Percentiles rank a stretch among this genome's conserved stretches.
phyloP scores from a whole-genome alignment of 169 alveolate species.

The Plasmodium ovale region DNA sequence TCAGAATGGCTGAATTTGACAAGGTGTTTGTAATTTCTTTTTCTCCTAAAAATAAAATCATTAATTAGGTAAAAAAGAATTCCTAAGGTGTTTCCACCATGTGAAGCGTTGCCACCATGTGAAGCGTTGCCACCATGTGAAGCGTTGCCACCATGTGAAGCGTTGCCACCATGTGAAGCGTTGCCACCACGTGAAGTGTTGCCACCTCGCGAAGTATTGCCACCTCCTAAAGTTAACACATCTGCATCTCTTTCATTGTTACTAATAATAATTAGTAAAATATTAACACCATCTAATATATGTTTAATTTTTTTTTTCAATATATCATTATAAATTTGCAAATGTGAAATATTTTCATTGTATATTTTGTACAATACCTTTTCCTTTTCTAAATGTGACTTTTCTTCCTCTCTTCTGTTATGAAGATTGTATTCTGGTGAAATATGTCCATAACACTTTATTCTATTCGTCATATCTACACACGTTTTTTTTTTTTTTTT shows the following conservation, averaged over 20 bases:
- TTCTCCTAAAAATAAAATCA: conserved; percentile 6
- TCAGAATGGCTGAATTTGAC: conserved; percentile 26
- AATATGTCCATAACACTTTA: conserved; percentile 55
- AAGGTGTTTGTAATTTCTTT: conserved; percentile 2
- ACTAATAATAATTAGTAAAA: conserved; percentile 15
- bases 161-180: too few relatives aligned
- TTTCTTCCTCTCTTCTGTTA: conserved; percentile 23
- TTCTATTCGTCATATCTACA: conserved; percentile 25
- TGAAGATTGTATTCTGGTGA: conserved; percentile 21
- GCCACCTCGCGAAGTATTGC: too few relatives aligned
- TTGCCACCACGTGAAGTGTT: too few relatives aligned
- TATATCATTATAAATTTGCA: conserved; percentile 49
- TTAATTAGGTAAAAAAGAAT: conserved; percentile 22
- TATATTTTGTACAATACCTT: conserved; percentile 6
- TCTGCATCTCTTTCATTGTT: conserved; percentile 21
- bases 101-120: too few relatives aligned
- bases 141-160: too few relatives aligned
- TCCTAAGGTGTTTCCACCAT: conserved; percentile 36
- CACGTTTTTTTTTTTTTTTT: conserved; percentile 12
- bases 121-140: too few relatives aligned
- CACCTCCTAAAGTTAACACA: conserved; percentile 24
- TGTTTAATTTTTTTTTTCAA: conserved; percentile 27
- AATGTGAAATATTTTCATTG: conserved; percentile 23
- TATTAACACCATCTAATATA: conserved; percentile 15
- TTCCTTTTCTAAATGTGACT: conserved; percentile 15